These are phyloP conservation scores for Trichoderma koningii DNA, from an alignment of 2,329 filamentous ascomycete species.

Conservation along the genomic window DNA sequence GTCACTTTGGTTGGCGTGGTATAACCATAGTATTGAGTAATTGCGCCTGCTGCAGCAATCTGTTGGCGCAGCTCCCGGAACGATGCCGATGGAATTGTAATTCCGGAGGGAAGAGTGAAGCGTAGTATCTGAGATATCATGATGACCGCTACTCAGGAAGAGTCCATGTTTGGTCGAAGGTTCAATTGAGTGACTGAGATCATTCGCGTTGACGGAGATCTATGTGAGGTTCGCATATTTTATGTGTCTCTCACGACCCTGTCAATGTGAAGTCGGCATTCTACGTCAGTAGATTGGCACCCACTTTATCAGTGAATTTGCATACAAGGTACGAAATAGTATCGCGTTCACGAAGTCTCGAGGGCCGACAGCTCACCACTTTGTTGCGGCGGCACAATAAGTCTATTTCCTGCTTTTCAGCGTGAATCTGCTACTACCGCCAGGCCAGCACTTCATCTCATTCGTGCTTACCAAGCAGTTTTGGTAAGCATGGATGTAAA, in stretches of 20 bases:
- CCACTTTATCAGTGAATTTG: not conserved
- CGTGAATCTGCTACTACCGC: not conserved
- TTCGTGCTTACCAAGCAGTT: not conserved
- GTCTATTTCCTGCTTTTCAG: not conserved
- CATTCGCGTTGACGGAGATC: not conserved
- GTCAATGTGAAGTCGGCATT: not conserved
- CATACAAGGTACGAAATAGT: not conserved
- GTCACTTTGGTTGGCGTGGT: constrained; percentile 3
- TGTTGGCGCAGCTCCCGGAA: constrained; percentile 28
- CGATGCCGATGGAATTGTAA: constrained; percentile 27
- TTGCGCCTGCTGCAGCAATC: constrained; percentile 27
- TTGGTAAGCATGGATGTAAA: not conserved
- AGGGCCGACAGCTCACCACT: too few species aligned
- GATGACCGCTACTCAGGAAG: not conserved
- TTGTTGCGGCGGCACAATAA: not conserved
- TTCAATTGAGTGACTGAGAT: not conserved
- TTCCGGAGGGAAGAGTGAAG: constrained; percentile 26
- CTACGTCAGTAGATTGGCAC: not conserved
- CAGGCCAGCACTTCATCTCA: not conserved
- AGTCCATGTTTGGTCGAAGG: not conserved
- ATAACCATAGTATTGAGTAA: constrained; percentile 31
- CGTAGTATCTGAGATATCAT: constrained; percentile 32
- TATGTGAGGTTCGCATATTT: not conserved
- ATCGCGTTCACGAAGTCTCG: not conserved
- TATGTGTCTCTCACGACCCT: too few species aligned